These are phyloP conservation scores for Panaeolus cyanescens DNA, from an alignment of 768 basidiomycete species.

Conservation along the genomic window DNA sequence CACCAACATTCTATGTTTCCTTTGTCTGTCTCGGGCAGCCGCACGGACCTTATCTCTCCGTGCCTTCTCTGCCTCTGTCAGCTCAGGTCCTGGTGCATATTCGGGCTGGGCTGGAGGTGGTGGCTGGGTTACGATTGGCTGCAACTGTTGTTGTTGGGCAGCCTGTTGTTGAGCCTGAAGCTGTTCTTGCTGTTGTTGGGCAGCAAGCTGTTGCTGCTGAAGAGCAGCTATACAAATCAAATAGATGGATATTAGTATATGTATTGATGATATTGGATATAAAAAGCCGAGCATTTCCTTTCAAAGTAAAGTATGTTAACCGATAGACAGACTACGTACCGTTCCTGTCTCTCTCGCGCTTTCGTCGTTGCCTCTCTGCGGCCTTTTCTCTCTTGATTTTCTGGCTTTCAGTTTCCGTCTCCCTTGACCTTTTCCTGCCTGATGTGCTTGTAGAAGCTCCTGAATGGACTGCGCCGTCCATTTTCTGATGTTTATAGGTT, in stretches of 20 bases:
- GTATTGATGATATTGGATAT: background rate
- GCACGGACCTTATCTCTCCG: conserved; percentile 73
- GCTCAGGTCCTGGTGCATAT: conserved; percentile 15
- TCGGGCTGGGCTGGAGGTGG: conserved; percentile 20
- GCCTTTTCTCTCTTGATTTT: conserved; percentile 83
- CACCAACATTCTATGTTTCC: conserved; percentile 78
- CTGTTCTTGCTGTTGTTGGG: conserved; percentile 19
- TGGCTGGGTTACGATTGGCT: conserved; percentile 14
- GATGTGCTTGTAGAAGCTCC: conserved; percentile 2
- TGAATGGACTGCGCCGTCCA: background rate
- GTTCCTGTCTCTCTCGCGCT: conserved; percentile 68
- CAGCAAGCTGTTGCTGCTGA: conserved; percentile 22
- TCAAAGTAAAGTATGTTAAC: conserved; percentile 38
- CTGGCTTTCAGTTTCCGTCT: conserved; percentile 76
- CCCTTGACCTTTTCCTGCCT: conserved; percentile 55
- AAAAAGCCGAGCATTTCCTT: background rate
- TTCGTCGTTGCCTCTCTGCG: conserved; percentile 81
- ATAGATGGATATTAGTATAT: conserved; percentile 7
- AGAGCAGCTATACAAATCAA: conserved; percentile 23
- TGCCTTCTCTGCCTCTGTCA: conserved; percentile 65
- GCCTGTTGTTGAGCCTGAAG: conserved; percentile 19
- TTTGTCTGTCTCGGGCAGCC: conserved; percentile 78
- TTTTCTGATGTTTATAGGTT: conserved; percentile 1
- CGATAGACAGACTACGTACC: conserved; percentile 24
- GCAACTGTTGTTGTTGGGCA: conserved; percentile 31